These are phyloP conservation scores for Phalaenopsis aphrodite DNA, from an alignment of 106 monocot species.

Conservation along the genomic window DNA sequence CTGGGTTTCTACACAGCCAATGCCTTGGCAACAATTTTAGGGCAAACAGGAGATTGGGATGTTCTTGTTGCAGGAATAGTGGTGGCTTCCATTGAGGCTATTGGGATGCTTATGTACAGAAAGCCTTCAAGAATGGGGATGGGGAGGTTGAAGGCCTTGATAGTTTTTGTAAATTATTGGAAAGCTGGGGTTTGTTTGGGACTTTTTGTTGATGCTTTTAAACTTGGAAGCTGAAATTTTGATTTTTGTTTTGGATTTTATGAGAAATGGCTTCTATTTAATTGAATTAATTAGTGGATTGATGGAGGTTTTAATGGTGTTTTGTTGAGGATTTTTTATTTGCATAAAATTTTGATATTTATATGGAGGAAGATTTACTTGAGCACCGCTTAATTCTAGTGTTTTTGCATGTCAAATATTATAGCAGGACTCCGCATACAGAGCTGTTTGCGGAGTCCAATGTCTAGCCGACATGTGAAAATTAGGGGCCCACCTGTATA, in stretches of 20 bases:
- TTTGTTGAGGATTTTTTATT: too few species aligned
- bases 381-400: too few species aligned
- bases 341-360: too few species aligned
- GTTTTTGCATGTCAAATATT: too few species aligned
- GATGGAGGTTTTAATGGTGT: too few species aligned
- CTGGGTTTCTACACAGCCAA: slow-evolving; percentile 96
- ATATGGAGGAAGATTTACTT: too few species aligned
- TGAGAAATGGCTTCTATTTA: not conserved
- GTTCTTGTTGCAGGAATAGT: slow-evolving; percentile 88
- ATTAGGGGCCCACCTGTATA: too few species aligned
- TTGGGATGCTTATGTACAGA: slow-evolving; percentile 89
- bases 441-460: too few species aligned
- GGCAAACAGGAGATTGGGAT: slow-evolving; percentile 98
- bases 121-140: slow-evolving; percentile 33
- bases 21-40: slow-evolving; percentile 86
- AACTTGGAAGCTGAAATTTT: slow-evolving; percentile 72
- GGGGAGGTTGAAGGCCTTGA: slow-evolving; percentile 47
- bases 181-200: slow-evolving; percentile 96
- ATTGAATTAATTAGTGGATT: not conserved
- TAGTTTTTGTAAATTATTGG: slow-evolving; percentile 84
- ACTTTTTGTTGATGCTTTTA: slow-evolving; percentile 95
- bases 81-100: slow-evolving; percentile 87
- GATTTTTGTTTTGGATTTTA: not conserved
- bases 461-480: too few species aligned
- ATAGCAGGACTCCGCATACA: too few species aligned